phyloP scores from a whole-genome alignment of 345 rosid genomes.

The Physaria fendleri region DNA sequence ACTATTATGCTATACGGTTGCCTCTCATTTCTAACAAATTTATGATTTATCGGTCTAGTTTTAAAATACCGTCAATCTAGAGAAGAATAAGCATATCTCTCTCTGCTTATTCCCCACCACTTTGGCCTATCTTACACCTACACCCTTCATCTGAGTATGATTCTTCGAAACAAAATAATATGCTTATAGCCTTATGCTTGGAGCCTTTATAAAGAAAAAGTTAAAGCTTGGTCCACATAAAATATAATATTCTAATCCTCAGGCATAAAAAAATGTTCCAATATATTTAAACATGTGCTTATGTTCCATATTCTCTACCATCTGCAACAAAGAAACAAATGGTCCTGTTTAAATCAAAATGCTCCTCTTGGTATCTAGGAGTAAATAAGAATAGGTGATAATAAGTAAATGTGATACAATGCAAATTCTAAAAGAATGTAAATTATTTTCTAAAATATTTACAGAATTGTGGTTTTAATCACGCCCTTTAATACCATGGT shows the following conservation, averaged over 20 bases:
- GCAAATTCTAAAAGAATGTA: too few relatives aligned
- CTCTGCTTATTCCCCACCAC: conserved; percentile 25
- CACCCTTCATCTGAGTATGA: conserved; percentile 25
- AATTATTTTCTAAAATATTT: too few relatives aligned
- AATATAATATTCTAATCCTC: conserved; percentile 9
- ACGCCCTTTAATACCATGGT: too few relatives aligned
- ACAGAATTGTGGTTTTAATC: too few relatives aligned
- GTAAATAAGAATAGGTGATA: conserved; percentile 20
- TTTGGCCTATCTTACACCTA: conserved; percentile 16
- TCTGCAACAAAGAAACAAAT: conserved; percentile 23
- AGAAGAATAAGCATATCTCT: conserved; percentile 29
- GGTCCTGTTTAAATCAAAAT: conserved; percentile 20
- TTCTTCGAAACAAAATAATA: conserved; percentile 19
- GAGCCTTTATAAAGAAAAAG: too few relatives aligned
- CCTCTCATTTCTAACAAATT: too few relatives aligned
- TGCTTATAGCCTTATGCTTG: too few relatives aligned
- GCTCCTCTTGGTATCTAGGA: conserved; percentile 24
- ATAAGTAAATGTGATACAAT: too few relatives aligned
- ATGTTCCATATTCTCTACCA: conserved; percentile 23
- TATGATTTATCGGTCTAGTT: too few relatives aligned
- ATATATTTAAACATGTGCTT: conserved; percentile 10
- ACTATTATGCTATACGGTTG: too few relatives aligned
- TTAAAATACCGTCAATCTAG: conserved; percentile 19
- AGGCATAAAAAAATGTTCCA: not conserved
- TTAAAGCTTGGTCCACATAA: conserved; percentile 19